Conservation (phyloP, 441 rosid genomes). For the Brassica hybrid region DNA sequence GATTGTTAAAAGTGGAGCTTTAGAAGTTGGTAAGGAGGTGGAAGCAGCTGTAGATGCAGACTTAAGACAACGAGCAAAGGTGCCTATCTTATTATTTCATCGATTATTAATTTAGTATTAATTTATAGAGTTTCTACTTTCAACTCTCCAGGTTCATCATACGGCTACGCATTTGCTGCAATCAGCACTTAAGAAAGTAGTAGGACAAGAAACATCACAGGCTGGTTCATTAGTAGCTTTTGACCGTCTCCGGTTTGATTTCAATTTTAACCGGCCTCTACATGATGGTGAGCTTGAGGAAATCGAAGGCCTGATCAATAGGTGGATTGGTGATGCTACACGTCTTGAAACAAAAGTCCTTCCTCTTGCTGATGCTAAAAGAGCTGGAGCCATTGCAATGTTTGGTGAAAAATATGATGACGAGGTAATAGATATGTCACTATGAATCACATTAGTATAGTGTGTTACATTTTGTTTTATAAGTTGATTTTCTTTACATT, state of each 20-base stretch:
- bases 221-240: constrained; percentile 98
- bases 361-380: constrained; percentile 81
- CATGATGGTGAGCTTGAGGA: constrained; percentile 70
- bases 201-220: constrained; percentile 88
- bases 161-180: constrained; percentile 96
- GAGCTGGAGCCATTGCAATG: constrained; percentile 96
- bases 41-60: constrained; percentile 84
- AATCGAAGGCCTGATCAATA: constrained; percentile 74
- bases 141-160: constrained; percentile 80
- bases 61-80: constrained; percentile 85
- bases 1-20: constrained; percentile 66
- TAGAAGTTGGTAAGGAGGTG: constrained; percentile 91
- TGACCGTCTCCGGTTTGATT: constrained; percentile 96
- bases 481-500: too few species aligned
- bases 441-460: too few species aligned
- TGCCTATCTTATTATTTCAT: constrained; percentile 22
- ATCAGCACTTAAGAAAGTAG: constrained; percentile 86
- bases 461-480: too few species aligned
- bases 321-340: constrained; percentile 81
- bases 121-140: background rate
- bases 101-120: too few species aligned
- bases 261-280: constrained; percentile 80
- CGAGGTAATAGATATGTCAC: too few species aligned
- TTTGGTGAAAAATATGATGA: constrained; percentile 96
- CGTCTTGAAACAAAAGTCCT: constrained; percentile 80